These are phyloP conservation scores for Copromyces sp. DNA, from an alignment of 495 filamentous ascomycete species.

Conservation along the genomic window DNA sequence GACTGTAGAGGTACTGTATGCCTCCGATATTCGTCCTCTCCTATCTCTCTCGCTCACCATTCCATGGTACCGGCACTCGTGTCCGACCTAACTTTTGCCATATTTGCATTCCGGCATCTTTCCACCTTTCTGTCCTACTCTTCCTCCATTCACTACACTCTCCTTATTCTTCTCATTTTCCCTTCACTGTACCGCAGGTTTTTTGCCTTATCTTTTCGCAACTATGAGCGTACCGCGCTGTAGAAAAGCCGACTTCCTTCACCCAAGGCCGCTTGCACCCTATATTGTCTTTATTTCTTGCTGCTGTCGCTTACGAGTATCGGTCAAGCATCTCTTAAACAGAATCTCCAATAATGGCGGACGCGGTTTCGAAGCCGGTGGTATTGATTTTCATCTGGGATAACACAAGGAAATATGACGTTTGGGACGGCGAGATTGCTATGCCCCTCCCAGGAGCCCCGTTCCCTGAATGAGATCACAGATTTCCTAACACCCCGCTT, in stretches of 20 bases:
- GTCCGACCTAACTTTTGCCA: background rate
- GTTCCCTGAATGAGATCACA: background rate
- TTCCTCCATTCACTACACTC: background rate
- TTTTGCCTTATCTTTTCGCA: background rate
- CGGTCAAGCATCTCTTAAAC: background rate
- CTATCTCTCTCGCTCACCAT: no score
- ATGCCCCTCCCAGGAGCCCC: background rate
- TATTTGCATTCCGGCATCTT: background rate
- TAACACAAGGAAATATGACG: background rate
- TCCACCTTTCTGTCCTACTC: background rate
- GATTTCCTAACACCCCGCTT: background rate
- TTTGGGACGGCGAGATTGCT: background rate
- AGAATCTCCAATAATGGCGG: background rate
- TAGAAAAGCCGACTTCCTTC: background rate
- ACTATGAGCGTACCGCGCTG: background rate
- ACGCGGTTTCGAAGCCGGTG: background rate
- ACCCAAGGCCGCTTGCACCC: background rate
- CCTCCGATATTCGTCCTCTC: no score
- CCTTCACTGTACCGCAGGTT: background rate
- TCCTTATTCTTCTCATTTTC: background rate
- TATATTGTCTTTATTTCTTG: background rate
- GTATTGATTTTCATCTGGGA: background rate
- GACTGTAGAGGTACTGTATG: no score
- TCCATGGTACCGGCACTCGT: no score
- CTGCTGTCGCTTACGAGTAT: background rate